A percentile compares a stretch with the other conserved stretches of the same genome.
Conservation (phyloP, 2,329 filamentous ascomycete species). For the Akanthomyces muscarius region DNA sequence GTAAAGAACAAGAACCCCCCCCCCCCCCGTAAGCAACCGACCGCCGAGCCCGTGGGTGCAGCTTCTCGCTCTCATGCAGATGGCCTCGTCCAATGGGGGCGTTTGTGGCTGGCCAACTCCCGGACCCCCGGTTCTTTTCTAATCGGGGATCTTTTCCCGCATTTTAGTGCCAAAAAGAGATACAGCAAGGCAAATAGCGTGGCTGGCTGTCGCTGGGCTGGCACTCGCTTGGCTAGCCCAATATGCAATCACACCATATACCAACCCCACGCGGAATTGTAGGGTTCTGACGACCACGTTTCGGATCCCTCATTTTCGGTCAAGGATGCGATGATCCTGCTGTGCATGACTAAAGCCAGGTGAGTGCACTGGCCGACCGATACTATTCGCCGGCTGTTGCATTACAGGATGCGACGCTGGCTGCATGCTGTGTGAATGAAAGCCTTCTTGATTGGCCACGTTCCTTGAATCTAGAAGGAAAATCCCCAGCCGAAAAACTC, state of each 20-base stretch:
- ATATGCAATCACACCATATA: no score
- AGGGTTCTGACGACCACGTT: slow-evolving; percentile 11
- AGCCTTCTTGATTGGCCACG: background rate
- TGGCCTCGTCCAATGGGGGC: background rate
- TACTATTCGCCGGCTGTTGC: slow-evolving; percentile 3
- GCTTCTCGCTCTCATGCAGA: slow-evolving; percentile 2
- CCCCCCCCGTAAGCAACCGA: background rate
- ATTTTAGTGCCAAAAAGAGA: slow-evolving; percentile 6
- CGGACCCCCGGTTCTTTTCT: slow-evolving; percentile 1
- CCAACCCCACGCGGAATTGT: background rate
- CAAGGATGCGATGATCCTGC: background rate
- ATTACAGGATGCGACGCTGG: background rate
- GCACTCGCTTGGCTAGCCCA: background rate
- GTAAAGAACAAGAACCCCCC: background rate
- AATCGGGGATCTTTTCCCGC: slow-evolving; percentile 15
- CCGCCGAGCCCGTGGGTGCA: background rate
- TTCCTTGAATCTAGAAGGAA: background rate
- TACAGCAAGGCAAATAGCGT: background rate
- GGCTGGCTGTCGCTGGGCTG: slow-evolving; percentile 1
- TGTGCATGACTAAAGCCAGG: background rate
- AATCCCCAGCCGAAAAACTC: background rate
- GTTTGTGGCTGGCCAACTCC: background rate
- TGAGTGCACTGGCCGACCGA: background rate
- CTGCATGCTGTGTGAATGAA: background rate
- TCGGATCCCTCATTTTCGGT: background rate